Percentiles rank a stretch among this genome's conserved stretches.
phyloP scores from a whole-genome alignment of 1,139 yeast species.

The Sporopachydermia cereana region DNA sequence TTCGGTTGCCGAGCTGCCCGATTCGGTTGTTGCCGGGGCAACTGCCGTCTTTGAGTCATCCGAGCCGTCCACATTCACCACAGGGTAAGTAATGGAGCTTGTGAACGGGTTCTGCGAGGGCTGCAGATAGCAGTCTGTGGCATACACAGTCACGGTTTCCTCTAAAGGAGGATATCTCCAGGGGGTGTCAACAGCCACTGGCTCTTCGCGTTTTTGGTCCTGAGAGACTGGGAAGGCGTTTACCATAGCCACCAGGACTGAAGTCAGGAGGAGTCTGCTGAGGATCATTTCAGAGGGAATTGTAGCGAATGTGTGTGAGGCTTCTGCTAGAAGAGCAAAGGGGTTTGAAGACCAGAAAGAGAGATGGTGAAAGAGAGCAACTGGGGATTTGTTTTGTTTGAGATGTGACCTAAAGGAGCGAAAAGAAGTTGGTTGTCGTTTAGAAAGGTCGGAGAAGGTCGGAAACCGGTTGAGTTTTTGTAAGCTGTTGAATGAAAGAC shows the following conservation, averaged over 20 bases:
- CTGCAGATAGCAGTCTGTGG: conserved; percentile 2
- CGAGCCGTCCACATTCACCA: conserved; percentile 4
- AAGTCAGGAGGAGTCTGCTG: neutral
- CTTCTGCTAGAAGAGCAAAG: too few species aligned
- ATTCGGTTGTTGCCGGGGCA: neutral
- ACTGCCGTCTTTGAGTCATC: conserved; percentile 1
- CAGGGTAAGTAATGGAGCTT: neutral
- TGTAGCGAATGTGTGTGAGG: too few species aligned
- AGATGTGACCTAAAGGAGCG: too few species aligned
- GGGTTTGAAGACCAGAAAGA: too few species aligned
- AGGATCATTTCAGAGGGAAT: neutral
- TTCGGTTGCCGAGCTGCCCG: neutral
- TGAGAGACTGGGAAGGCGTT: neutral
- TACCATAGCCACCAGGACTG: neutral
- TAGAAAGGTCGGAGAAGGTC: too few species aligned
- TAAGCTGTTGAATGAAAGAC: too few species aligned
- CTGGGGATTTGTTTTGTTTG: too few species aligned
- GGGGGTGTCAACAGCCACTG: neutral
- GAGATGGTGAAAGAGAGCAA: too few species aligned
- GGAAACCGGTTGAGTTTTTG: too few species aligned
- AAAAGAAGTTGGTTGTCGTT: too few species aligned
- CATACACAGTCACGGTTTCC: conserved; percentile 3
- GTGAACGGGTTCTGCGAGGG: neutral
- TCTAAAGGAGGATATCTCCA: neutral
- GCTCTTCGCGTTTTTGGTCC: neutral